Base-by-base conservation (phyloP, 129 eudicot genomes). In the Pulicaria dysenterica region DNA sequence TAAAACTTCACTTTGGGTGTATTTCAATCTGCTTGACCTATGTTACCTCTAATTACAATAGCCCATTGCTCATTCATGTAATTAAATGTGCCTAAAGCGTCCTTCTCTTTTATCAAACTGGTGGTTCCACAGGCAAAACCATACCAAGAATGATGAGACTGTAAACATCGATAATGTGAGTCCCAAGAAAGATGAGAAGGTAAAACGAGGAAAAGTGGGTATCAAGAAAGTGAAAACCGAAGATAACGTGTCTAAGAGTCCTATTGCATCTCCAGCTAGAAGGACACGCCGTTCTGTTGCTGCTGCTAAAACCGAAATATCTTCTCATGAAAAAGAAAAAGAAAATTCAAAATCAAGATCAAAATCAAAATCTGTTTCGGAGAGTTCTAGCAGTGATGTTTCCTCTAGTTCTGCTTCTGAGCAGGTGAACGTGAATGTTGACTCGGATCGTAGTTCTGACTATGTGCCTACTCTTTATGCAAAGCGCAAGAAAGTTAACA, bases 121-220 rank as follows among this genome's bases (percentile, higher is more conserved):
- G 67, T 85, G 57, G 64, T 62, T 69, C 72, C 60, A 48, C 91
- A 91, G 97, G 88, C 64, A 57, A 36, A 81, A 16, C 59, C 58
- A 47, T 44, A 19, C 84, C 46, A 76, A 87, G 79, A 40, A 74
- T 8, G 86, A 87, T 0, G 91, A 87, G 78, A 76, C 89, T 39
- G 78, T 83, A 46, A 64, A 72, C 42, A 81, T 53, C 76, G 79
- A 57, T 78, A 36, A 8, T 64, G 8, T 17, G 75, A 51, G 64
- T 72, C 62, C 34, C 77, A 59, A 77, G 70, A 77, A 77, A 59
- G 75, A 77, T 14, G 65, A 76, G 36, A 50, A 69, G 17, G 31
- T 34, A 43, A 64, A 67, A 49, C 66, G 39, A 70, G 78, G 7
- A 7, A 81, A 81, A 59, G 54, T 1, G 16, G 74, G 80, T 77